These are phyloP conservation scores for Perkinsus marinus DNA, from an alignment of 169 alveolate species.

Conservation along the genomic window DNA sequence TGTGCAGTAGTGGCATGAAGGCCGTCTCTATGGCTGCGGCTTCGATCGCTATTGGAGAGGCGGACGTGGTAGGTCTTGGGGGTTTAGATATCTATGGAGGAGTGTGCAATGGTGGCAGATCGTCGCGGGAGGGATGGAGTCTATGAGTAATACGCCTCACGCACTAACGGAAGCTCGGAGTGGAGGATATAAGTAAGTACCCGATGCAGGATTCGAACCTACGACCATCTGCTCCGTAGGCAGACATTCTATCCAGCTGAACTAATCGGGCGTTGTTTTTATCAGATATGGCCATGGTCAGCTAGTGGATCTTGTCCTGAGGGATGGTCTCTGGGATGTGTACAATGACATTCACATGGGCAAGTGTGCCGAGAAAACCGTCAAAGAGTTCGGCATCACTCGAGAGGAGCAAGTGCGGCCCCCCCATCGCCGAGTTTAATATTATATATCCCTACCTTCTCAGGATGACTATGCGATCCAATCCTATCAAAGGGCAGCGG, in stretches of 20 bases:
- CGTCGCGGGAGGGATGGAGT: constrained; percentile 50
- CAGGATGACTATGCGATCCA: constrained; percentile 61
- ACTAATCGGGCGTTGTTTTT: not conserved
- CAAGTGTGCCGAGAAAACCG: constrained; percentile 59
- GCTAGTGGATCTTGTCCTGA: constrained; percentile 42
- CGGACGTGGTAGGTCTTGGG: not conserved
- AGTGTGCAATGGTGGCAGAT: not conserved
- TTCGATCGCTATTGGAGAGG: constrained; percentile 23
- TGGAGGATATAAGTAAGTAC: not conserved
- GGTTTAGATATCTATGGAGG: not conserved
- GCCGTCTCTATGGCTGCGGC: constrained; percentile 34
- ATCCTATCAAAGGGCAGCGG: constrained; percentile 60
- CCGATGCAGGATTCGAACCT: not conserved
- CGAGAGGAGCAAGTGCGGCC: constrained; percentile 40
- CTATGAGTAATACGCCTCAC: constrained; percentile 34
- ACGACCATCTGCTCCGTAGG: not conserved
- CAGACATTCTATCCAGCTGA: not conserved
- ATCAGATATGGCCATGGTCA: constrained; percentile 39
- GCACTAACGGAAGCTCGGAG: constrained; percentile 3
- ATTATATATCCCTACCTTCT: not conserved
- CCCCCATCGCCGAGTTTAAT: not conserved
- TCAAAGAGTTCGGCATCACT: constrained; percentile 45
- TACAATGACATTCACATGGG: constrained; percentile 66
- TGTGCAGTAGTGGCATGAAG: constrained; percentile 49
- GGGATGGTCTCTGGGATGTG: constrained; percentile 60